Percentiles rank a stretch among this genome's conserved stretches.
These are phyloP conservation scores for Effrenium voratum DNA, from an alignment of 73 alveolate genomes.

Conservation along the genomic window DNA sequence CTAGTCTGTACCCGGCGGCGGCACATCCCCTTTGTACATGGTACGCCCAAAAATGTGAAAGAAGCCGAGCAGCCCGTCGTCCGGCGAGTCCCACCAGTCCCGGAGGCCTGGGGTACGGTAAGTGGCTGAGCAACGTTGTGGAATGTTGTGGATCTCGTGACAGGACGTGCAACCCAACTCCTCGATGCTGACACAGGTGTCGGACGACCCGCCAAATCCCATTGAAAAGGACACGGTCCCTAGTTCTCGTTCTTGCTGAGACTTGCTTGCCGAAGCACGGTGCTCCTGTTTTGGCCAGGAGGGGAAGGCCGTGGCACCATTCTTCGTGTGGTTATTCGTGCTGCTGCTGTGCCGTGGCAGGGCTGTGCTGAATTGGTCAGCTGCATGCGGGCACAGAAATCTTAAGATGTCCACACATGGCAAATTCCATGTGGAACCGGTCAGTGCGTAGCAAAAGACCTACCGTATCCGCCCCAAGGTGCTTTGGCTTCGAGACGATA, in stretches of 20 bases:
- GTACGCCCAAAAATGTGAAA: slow-evolving; percentile 61
- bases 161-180: no score
- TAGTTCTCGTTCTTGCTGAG: not conserved
- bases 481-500: slow-evolving; percentile 75
- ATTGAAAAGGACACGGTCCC: slow-evolving; percentile 41
- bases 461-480: slow-evolving; percentile 22
- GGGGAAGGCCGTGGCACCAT: slow-evolving; percentile 76
- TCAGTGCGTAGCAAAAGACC: no score
- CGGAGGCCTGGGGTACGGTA: no score
- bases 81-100: no score
- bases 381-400: no score
- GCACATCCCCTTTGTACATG: slow-evolving; percentile 77
- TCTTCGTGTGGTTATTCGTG: slow-evolving; percentile 67
- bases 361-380: not conserved
- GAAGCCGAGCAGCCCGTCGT: no score
- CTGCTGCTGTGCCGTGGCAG: slow-evolving; percentile 26
- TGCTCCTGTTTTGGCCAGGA: not conserved
- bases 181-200: slow-evolving; percentile 47
- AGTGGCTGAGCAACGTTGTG: no score
- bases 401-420: no score
- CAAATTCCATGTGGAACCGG: no score
- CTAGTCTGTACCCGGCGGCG: slow-evolving; percentile 43
- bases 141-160: no score
- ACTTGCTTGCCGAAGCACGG: not conserved
- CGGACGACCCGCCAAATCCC: slow-evolving; percentile 37